These are phyloP conservation scores for Yamadazyma takamatsuzukensis DNA, from an alignment of 805 yeast genomes.

Conservation along the genomic window DNA sequence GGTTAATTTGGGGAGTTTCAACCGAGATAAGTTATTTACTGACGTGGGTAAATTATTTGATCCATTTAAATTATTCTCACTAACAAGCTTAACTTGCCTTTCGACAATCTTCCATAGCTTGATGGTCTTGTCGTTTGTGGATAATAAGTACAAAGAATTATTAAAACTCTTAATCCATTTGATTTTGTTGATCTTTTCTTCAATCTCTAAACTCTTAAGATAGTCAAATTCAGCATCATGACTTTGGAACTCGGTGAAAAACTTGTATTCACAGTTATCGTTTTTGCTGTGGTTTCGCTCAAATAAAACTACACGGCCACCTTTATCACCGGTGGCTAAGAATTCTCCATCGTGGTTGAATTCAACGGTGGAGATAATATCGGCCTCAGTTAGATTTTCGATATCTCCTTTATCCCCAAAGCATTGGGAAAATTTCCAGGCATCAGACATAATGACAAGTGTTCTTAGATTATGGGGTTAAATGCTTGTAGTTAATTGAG, in stretches of 20 bases:
- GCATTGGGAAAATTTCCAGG: conserved; percentile 92
- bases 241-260: conserved; percentile 94
- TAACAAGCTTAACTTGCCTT: conserved; percentile 84
- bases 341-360: conserved; percentile 93
- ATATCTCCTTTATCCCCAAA: conserved; percentile 98
- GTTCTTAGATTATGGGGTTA: no score
- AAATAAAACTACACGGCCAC: conserved; percentile 95
- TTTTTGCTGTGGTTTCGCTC: conserved; percentile 77
- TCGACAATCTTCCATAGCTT: conserved; percentile 96
- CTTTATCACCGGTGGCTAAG: conserved; percentile 97
- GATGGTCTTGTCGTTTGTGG: conserved; percentile 97
- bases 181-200: conserved; percentile 96
- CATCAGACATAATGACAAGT: no score
- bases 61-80: conserved; percentile 74
- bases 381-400: conserved; percentile 93
- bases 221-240: conserved; percentile 99
- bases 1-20: conserved; percentile 84
- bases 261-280: conserved; percentile 78
- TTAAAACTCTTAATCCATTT: conserved; percentile 91
- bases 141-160: conserved; percentile 82
- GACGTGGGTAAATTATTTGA: conserved; percentile 19
- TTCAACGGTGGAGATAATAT: conserved; percentile 94
- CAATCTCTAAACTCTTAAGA: conserved; percentile 91
- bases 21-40: conserved; percentile 18
- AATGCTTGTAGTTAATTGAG: no score